Base-by-base conservation (phyloP, 73 alveolate genomes). In the Stentor roeselii region DNA sequence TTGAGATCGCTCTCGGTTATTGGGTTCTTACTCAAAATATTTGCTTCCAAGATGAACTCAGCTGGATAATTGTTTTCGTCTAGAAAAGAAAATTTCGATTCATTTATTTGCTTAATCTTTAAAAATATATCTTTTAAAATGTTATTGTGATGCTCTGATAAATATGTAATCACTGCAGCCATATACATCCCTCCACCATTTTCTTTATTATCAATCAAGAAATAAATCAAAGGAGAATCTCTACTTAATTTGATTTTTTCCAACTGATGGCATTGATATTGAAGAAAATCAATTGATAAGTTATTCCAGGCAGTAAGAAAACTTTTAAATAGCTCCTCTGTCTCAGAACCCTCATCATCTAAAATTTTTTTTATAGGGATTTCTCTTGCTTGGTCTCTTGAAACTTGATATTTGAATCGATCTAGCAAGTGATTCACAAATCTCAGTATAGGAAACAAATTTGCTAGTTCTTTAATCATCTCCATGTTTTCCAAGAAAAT, bases 131-230 rank as follows among this genome's bases (percentile, higher is more conserved):
- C 21, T 2, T 21, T 15, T 76, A 76, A 39, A 27, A 76, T 39
- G 6, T 15, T 21, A 76, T 76, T 76, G 1, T 76, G 74, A 1
- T n/a, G 27, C 14, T 76, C 37, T 1, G 84, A 32, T 35, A 76
- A 39, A 15, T 37, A 15, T 15, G 39, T 15, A 1, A 76, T 39
- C n/a, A 38, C 84, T 0, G 75, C 78, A 21, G 84, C 84, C 74
- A 76, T 39, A 76, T 76, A 39, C 84, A 76, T 39, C 1, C 84
- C 84, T 37, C 84, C 84, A 1, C 67, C 82, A n/a, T 15, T 21
- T 2, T 76, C 84, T 76, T 76, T 76, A 76, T 76, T 76, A 67
- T 76, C 84, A 0, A 76, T 39, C 3, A 76, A 76, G n/a, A 76
- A 41, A 31, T n/a, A 76, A 76, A 6, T 39, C n/a, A 76, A 41